Percentiles rank a stretch among this genome's conserved stretches.
phyloP scores from a whole-genome alignment of 1,139 yeast species.

The Diutina mesorugosa region DNA sequence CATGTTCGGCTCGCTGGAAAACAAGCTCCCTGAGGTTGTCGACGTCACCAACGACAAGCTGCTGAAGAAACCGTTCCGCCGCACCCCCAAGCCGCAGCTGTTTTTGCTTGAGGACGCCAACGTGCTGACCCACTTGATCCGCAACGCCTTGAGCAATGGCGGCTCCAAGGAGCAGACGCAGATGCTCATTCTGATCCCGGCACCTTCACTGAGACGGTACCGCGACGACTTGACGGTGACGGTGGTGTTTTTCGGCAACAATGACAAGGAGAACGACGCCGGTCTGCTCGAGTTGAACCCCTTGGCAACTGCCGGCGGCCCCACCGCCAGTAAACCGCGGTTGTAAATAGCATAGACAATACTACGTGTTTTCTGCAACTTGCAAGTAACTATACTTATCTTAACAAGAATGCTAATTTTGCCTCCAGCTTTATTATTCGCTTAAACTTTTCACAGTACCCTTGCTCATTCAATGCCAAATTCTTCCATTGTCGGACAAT shows the following conservation, averaged over 20 bases:
- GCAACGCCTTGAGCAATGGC: conserved; percentile 87
- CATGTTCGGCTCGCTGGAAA: conserved; percentile 28
- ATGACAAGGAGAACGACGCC: conserved; percentile 31
- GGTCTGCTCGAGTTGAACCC: conserved; percentile 43
- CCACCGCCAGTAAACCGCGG: conserved; percentile 22
- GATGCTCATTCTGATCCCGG: conserved; percentile 84
- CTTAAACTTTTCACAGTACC: no score
- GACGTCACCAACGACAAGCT: conserved; percentile 48
- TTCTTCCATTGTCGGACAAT: no score
- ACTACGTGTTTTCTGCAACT: neutral
- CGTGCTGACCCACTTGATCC: conserved; percentile 82
- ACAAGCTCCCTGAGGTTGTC: conserved; percentile 46
- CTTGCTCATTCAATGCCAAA: no score
- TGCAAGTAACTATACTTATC: no score
- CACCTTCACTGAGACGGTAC: conserved; percentile 82
- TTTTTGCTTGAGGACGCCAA: conserved; percentile 67
- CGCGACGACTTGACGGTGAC: conserved; percentile 95
- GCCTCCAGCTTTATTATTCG: no score
- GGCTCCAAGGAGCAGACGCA: conserved; percentile 80
- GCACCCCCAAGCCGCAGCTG: conserved; percentile 18
- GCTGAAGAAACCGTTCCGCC: conserved; percentile 33
- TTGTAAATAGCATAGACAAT: neutral
- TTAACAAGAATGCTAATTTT: no score
- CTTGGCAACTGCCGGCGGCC: conserved; percentile 47
- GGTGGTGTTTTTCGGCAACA: conserved; percentile 65